These are phyloP conservation scores for Chrysoporthe deuterocubensis DNA, from an alignment of 2,329 filamentous ascomycete species.

Conservation along the genomic window DNA sequence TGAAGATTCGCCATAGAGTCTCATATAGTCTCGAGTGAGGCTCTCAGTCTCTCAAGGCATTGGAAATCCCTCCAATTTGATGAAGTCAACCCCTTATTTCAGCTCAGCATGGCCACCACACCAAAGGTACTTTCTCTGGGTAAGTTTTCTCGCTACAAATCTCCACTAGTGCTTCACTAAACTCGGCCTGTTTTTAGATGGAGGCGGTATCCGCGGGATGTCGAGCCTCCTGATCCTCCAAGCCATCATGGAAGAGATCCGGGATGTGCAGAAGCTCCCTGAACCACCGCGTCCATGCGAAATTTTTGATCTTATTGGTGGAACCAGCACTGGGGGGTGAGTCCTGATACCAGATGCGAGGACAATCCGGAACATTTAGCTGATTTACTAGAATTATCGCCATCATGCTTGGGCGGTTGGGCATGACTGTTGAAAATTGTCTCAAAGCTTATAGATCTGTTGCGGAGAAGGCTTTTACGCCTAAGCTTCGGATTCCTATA, in stretches of 20 bases:
- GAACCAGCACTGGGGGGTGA: slow-evolving; percentile 38
- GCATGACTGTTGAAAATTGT: slow-evolving; percentile 34
- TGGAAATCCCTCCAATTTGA: background rate
- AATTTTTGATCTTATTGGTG: slow-evolving; percentile 37
- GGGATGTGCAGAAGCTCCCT: slow-evolving; percentile 24
- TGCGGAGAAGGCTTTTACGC: slow-evolving; percentile 32
- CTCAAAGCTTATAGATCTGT: slow-evolving; percentile 31
- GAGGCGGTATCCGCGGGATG: slow-evolving; percentile 35
- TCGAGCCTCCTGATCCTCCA: slow-evolving; percentile 36
- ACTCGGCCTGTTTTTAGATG: slow-evolving; percentile 27
- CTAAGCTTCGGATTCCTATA: slow-evolving; percentile 28
- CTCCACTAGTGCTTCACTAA: background rate
- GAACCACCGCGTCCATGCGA: slow-evolving; percentile 34
- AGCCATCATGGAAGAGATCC: slow-evolving; percentile 34
- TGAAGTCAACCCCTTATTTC: background rate
- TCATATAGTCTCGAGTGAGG: too few relatives aligned
- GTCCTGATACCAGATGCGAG: background rate
- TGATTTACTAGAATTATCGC: slow-evolving; percentile 33
- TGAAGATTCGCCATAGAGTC: too few relatives aligned
- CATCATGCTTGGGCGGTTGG: slow-evolving; percentile 37
- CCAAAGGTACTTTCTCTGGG: slow-evolving; percentile 15
- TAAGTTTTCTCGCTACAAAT: background rate
- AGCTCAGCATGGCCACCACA: background rate
- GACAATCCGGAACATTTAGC: background rate
- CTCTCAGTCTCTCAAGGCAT: background rate